Conservation (phyloP, 768 basidiomycete genomes). For the Trametes coccinea region DNA sequence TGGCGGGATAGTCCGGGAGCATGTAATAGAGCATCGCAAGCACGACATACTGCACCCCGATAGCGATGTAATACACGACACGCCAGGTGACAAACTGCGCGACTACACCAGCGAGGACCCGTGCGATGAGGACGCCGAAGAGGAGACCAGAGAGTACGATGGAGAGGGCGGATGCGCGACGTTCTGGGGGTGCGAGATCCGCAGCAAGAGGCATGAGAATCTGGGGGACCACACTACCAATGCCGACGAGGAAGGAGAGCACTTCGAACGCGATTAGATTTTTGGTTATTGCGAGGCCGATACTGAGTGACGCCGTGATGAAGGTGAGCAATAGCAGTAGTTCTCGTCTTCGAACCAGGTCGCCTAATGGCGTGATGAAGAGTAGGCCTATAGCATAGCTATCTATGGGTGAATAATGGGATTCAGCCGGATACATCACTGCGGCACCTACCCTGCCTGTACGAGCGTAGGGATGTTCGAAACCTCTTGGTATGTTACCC, state of each 20-base stretch:
- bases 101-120: constrained; percentile 75
- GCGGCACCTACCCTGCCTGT: constrained; percentile 58
- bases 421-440: background rate
- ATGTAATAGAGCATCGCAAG: constrained; percentile 59
- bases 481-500: constrained; percentile 38
- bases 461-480: constrained; percentile 62
- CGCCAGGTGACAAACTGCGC: constrained; percentile 72
- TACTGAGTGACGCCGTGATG: constrained; percentile 57
- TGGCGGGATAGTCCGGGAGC: constrained; percentile 85
- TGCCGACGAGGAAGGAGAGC: constrained; percentile 71
- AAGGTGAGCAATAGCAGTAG: constrained; percentile 62
- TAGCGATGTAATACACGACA: constrained; percentile 76
- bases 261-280: constrained; percentile 61
- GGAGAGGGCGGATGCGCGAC: constrained; percentile 73
- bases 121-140: constrained; percentile 71
- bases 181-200: constrained; percentile 76
- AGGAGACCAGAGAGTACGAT: constrained; percentile 67
- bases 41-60: constrained; percentile 66
- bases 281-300: constrained; percentile 68
- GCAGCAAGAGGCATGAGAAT: constrained; percentile 76
- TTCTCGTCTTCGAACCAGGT: constrained; percentile 74
- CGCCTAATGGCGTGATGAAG: constrained; percentile 79
- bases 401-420: background rate
- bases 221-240: constrained; percentile 71
- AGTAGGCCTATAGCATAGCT: constrained; percentile 40